phyloP scores from a whole-genome alignment of 1,139 yeast species.

The Hyphopichia fennica region DNA sequence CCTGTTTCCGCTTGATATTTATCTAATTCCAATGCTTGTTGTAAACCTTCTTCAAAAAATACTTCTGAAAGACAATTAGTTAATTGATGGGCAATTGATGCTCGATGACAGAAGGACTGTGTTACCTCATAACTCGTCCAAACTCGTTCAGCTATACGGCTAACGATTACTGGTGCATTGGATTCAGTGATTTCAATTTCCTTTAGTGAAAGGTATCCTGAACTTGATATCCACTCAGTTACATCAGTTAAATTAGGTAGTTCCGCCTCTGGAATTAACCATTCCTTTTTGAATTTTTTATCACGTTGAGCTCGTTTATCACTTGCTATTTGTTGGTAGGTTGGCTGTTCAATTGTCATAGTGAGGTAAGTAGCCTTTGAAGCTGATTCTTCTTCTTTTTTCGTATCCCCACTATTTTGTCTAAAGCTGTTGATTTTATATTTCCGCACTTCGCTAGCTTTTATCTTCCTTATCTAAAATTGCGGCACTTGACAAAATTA shows the following conservation, averaged over 20 bases:
- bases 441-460: too few species aligned
- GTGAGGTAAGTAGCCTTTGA: not conserved
- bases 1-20: conserved; percentile 24
- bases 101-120: conserved; percentile 30
- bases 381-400: too few species aligned
- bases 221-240: conserved; percentile 28
- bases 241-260: conserved; percentile 39
- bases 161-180: conserved; percentile 33
- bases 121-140: conserved; percentile 26
- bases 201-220: conserved; percentile 21
- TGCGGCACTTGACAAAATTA: too few species aligned
- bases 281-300: conserved; percentile 33
- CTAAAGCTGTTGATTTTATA: too few species aligned
- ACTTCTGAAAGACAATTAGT: conserved; percentile 24
- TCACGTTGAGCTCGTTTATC: conserved; percentile 35
- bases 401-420: too few species aligned
- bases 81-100: conserved; percentile 37
- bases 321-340: conserved; percentile 33
- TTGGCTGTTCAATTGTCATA: conserved; percentile 1
- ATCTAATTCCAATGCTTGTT: conserved; percentile 29
- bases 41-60: conserved; percentile 21
- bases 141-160: conserved; percentile 27
- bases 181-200: conserved; percentile 39
- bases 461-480: too few species aligned
- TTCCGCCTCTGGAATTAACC: conserved; percentile 36